Evolutionary conservation across 768 basidiomycete genomes (phyloP), one percentile per base, ranked within the genome.

Genomic region (Piloderma croceum): DNA sequence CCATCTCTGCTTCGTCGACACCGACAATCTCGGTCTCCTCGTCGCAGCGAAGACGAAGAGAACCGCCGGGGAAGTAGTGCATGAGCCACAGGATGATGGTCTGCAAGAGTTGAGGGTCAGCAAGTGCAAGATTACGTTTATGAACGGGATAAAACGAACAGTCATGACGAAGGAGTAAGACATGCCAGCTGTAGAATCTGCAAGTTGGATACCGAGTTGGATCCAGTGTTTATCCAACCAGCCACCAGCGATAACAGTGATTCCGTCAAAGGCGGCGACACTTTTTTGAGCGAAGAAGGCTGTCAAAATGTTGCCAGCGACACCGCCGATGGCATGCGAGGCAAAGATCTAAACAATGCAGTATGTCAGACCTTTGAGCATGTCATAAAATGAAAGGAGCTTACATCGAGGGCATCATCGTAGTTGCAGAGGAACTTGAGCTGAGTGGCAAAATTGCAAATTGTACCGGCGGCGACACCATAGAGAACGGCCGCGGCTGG

Each of bases 1-100:
- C 91, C 74, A 90, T 81, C 67, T 92, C 84, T 2, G 79, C 73
- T 53, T 90, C 86, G 62, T 97, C 93, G 50, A 94, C 80, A 42
- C 93, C 92, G 34, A 94, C 65, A 29, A 83, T 77, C 63, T 88
- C 85, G 6, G 70, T 69, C 46, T 81, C 78, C 47, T 81, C 79
- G 10, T 62, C 57, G 22, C 70, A 69, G 40, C 89, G 83, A 19
- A 97, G 73, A 29, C 80, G 70, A 39, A 89, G 70, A n/a, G n/a
- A n/a, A n/a, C n/a, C n/a, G 39, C 82, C 84, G 6, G 90, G 90
- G 52, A 90, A 81, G 61, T 64, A 81, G 64, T 93, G 88, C 86
- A 94, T 90, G 48, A 79, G 63, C 86, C 87, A 88, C 24, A 88
- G 74, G 57, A 90, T 87, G 62, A 84, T 68, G 6, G 83, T 88